phyloP scores from a whole-genome alignment of 257 asterid species.

The Anisodus tanguticus region DNA sequence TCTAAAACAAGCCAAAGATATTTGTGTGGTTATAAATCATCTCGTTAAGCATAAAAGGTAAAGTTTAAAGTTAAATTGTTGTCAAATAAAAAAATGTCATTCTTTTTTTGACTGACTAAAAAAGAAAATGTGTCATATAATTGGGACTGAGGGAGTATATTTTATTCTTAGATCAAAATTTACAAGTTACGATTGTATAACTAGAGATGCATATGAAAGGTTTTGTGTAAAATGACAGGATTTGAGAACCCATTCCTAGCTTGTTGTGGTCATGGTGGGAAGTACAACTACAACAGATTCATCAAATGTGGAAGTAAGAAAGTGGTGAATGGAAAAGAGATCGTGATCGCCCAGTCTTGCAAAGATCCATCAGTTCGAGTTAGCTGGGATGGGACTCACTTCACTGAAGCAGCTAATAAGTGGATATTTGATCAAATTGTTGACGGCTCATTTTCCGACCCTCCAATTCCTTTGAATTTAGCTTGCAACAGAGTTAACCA shows the following conservation, averaged over 20 bases:
- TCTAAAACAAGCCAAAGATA: too few species aligned
- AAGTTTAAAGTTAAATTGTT: too few species aligned
- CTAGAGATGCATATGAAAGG: background rate
- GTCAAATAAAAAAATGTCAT: too few species aligned
- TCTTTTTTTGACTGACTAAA: too few species aligned
- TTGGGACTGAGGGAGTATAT: too few species aligned
- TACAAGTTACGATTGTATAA: background rate
- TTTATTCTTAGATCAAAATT: background rate
- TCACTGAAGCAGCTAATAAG: slow-evolving; percentile 76
- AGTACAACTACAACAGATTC: slow-evolving; percentile 64
- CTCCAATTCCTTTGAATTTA: slow-evolving; percentile 52
- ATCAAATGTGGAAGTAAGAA: slow-evolving; percentile 62
- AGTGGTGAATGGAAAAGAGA: slow-evolving; percentile 59
- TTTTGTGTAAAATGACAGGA: slow-evolving; percentile 47
- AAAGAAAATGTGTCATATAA: too few species aligned
- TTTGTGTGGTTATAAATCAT: too few species aligned
- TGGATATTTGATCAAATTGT: slow-evolving; percentile 68
- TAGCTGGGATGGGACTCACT: slow-evolving; percentile 83
- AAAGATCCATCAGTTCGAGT: slow-evolving; percentile 54
- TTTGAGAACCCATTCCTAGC: slow-evolving; percentile 65
- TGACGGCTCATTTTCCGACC: slow-evolving; percentile 73
- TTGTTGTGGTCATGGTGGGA: slow-evolving; percentile 88
- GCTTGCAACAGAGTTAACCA: slow-evolving; percentile 50
- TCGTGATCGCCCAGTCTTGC: slow-evolving; percentile 59
- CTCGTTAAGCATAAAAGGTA: too few species aligned